Base-by-base conservation (phyloP, 176 grass and related monocot species). In the Hordeum marinum region DNA sequence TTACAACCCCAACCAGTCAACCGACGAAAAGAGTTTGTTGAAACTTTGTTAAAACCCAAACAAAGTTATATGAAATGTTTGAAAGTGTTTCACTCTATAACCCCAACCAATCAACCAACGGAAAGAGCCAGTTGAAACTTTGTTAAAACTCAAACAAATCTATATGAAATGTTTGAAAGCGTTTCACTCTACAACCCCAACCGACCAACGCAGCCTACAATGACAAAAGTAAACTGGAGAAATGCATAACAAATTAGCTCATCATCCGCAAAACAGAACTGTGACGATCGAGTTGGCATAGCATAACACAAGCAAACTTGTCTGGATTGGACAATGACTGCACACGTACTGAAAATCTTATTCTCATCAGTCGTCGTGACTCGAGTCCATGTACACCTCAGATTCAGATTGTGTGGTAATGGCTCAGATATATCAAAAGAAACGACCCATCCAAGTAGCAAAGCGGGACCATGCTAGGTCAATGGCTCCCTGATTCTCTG, bases 401-500 rank as follows among this genome's bases (percentile, higher is more conserved):
- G 11, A 1, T 50, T 50, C 15, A 78, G 18, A 26, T 13, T 9
- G 43, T 37, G 81, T 39, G 32, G 55, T 29, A 39, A 69, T 62
- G 25, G 25, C 10, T 94, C 72, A 85, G 7, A 87, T 65, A 8
- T 65, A 85, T 37, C 72, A 76, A 13, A 98, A 69, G 82, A 82
- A 94, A 64, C 75, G 86, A 10, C 85, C 83, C 92, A 98, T 98
- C 95, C 95, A 98, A 39, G 89, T 77, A 54, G 87, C 75, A 63
- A 98, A 95, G 34, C 93, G 87, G 52, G 90, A 93, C 95, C 95
- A 95, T 26, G 96, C 93, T n/a, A 94, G 76, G 4, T 90, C 82
- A 11, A 94, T 78, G 1, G 93, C 68, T 50, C 67, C 91, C 58
- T 83, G 68, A 75, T 90, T 87, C 82, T 92, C 88, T 42, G 95